Percentiles rank a stretch among this genome's conserved stretches.
Conservation (phyloP, 331 rosid species). For the Acacia concinna region DNA sequence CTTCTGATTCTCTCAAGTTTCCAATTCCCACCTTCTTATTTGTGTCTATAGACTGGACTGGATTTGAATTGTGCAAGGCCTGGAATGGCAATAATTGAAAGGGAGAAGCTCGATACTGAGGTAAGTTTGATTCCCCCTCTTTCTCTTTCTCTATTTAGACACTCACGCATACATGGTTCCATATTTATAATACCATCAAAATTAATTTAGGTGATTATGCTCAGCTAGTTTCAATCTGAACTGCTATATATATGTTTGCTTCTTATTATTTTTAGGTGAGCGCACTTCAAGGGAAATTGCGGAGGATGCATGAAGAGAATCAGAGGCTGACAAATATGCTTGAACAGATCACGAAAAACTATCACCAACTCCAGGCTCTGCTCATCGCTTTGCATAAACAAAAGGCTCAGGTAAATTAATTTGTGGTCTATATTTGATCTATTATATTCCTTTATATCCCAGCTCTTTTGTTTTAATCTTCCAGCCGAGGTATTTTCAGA, state of each 20-base stretch:
- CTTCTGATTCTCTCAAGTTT: not conserved
- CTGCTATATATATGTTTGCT: no score
- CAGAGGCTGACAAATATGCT: constrained; percentile 33
- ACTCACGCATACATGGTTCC: not conserved
- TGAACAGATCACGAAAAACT: constrained; percentile 48
- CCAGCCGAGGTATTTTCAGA: not conserved
- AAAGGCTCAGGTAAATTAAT: constrained; percentile 27
- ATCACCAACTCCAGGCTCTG: constrained; percentile 49
- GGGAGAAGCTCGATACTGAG: constrained; percentile 23
- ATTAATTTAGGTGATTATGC: not conserved
- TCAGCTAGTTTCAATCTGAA: not conserved
- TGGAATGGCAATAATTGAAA: constrained; percentile 1
- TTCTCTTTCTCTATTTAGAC: not conserved
- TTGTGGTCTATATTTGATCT: no score
- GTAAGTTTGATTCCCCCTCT: constrained; percentile 2
- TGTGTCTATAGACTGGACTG: constrained; percentile 36
- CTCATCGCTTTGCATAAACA: constrained; percentile 40
- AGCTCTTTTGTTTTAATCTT: not conserved
- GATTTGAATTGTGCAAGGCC: constrained; percentile 35
- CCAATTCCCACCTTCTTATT: not conserved
- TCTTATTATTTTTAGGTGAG: constrained; percentile 15
- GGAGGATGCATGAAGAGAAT: constrained; percentile 47
- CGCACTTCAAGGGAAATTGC: constrained; percentile 32
- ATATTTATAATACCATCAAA: not conserved
- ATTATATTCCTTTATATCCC: not conserved